A percentile compares a stretch with the other conserved stretches of the same genome.
phyloP scores from a whole-genome alignment of 148 eudicot species.

The Dianthus caryophyllus region DNA sequence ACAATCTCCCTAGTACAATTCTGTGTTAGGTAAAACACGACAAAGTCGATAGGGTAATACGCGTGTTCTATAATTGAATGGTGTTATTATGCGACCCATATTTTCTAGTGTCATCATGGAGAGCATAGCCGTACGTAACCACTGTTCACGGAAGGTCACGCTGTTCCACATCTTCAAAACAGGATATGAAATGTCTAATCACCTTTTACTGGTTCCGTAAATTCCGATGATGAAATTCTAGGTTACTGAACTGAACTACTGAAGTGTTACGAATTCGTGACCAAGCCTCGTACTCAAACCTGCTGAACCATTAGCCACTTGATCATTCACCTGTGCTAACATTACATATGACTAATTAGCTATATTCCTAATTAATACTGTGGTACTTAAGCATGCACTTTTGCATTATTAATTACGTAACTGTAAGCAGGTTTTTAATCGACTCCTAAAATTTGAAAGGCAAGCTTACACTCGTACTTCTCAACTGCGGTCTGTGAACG shows the following conservation, averaged over 20 bases:
- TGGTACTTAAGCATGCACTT: not conserved
- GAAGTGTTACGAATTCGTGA: not conserved
- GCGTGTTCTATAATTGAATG: not conserved
- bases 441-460: not conserved
- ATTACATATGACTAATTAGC: no score
- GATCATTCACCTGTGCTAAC: not conserved
- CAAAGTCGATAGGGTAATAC: constrained; percentile 16
- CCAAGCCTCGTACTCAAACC: not conserved
- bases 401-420: not conserved
- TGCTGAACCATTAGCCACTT: not conserved
- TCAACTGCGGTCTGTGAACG: not conserved
- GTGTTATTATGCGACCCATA: constrained; percentile 13
- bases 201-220: not conserved
- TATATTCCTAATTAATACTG: no score
- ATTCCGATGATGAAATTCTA: not conserved
- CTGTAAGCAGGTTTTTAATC: not conserved
- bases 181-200: not conserved
- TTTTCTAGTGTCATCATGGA: constrained; percentile 8
- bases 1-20: constrained; percentile 13
- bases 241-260: no score
- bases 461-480: not conserved
- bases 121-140: constrained; percentile 5
- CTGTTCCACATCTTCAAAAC: not conserved
- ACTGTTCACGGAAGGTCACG: not conserved
- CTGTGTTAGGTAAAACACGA: constrained; percentile 23